A percentile compares a stretch with the other conserved stretches of the same genome.
phyloP scores from a whole-genome alignment of 1,139 yeast species.

The Blastobotrys illinoisensis region DNA sequence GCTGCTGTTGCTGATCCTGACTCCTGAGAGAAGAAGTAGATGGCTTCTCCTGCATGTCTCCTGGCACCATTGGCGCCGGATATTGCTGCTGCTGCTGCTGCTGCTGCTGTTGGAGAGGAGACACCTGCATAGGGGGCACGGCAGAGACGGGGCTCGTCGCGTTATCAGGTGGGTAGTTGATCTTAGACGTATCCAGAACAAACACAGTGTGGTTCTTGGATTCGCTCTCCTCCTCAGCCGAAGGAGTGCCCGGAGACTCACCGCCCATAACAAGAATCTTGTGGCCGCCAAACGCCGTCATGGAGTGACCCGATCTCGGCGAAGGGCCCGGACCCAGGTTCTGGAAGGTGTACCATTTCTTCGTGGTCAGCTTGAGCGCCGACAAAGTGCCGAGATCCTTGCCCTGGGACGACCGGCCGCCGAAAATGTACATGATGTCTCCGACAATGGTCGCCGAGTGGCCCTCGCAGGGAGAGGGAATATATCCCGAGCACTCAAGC shows the following conservation, averaged over 20 bases:
- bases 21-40: neutral
- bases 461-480: constrained; percentile 86
- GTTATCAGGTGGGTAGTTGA: constrained; percentile 33
- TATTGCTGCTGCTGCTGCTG: neutral
- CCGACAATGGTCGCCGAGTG: constrained; percentile 81
- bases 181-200: constrained; percentile 37
- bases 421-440: constrained; percentile 78
- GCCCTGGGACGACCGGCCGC: constrained; percentile 83
- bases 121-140: neutral
- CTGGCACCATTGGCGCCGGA: neutral
- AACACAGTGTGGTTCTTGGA: constrained; percentile 33
- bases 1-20: neutral
- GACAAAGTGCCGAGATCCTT: constrained; percentile 61
- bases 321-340: constrained; percentile 61
- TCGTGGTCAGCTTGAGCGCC: constrained; percentile 69
- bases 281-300: constrained; percentile 65
- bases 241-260: constrained; percentile 39
- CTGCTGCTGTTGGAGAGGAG: neutral
- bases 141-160: constrained; percentile 8
- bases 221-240: constrained; percentile 22
- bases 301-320: constrained; percentile 90
- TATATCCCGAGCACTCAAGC: constrained; percentile 47
- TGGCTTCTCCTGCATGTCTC: neutral
- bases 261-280: constrained; percentile 89
- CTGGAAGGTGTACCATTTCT: constrained; percentile 67